Evolutionary conservation across 306 rosid species (phyloP), one percentile per base, ranked within the genome.

Genomic region (Phaseolus lunatus): DNA sequence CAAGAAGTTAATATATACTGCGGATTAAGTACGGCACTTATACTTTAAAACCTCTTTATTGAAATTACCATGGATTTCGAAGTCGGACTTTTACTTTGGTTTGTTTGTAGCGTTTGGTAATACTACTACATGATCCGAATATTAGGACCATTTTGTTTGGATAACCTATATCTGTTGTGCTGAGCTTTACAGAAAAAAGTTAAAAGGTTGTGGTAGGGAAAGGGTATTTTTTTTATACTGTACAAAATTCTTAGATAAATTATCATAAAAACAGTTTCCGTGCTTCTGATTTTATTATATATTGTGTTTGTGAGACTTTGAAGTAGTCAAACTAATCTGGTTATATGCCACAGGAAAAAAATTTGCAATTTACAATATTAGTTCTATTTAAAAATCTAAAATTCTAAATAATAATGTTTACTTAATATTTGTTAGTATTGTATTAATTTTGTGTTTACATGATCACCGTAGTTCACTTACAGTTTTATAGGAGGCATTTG

Each of bases 91-190:
- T 57, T 26, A 31, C 53, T 57, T 44, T n/a, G 29, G n/a, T 23
- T 47, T 15, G 39, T 45, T 13, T 9, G 24, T 27, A 18, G 50
- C 41, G 20, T 35, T 52, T 72, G 69, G 53, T 54, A 10, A 66
- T 80, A 72, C 68, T 41, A 35, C 29, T 26, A 20, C 49, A 62
- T 79, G 58, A 52, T 50, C 61, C 59, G 52, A 72, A 52, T 8
- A 23, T 79, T 62, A 35, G 74, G 73, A 70, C 71, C 70, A 33
- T 41, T 33, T 20, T 73, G 15, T 80, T 43, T 72, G 66, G 20
- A 52, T 35, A 53, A 48, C 64, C 70, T 9, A 18, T 74, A 67
- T 74, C 47, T 75, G 37, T 67, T 45, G 72, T 4, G 66, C 14
- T 27, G 76, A 64, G 31, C 49, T 67, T 29, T 58, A 33, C 19